phyloP scores from a whole-genome alignment of 2,329 filamentous ascomycete genomes.

The Pestalotiopsis sp. region DNA sequence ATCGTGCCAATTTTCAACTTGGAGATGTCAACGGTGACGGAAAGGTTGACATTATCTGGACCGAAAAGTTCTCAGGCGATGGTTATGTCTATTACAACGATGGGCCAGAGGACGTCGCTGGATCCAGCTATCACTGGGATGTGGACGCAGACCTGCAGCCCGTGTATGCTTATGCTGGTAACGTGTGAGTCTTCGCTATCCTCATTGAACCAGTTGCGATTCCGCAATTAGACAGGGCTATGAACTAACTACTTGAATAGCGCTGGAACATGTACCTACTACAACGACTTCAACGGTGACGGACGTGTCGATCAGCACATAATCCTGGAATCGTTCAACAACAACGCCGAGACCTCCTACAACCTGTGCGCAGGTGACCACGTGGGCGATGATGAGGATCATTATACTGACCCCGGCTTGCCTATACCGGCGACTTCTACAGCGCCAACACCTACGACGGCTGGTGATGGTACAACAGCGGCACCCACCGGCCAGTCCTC shows the following conservation, averaged over 20 bases:
- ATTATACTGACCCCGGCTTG: not conserved
- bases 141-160: not conserved
- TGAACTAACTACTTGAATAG: not conserved
- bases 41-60: slow-evolving; percentile 36
- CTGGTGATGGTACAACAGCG: not conserved
- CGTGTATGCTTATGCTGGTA: not conserved
- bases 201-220: not conserved
- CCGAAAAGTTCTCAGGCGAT: slow-evolving; percentile 37
- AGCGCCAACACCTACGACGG: not conserved
- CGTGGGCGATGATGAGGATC: not conserved
- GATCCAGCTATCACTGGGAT: slow-evolving; percentile 21
- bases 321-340: slow-evolving; percentile 5
- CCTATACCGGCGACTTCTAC: not conserved
- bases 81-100: slow-evolving; percentile 34
- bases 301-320: slow-evolving; percentile 27
- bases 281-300: slow-evolving; percentile 29
- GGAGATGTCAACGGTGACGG: slow-evolving; percentile 42
- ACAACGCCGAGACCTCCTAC: not conserved
- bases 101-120: slow-evolving; percentile 16
- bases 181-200: not conserved
- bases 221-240: not conserved
- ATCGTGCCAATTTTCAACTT: slow-evolving; percentile 39
- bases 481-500: not conserved
- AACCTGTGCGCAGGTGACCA: not conserved
- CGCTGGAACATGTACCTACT: slow-evolving; percentile 23